Conservation (phyloP, 2,329 filamentous ascomycete species). For the Penicillium sp. region DNA sequence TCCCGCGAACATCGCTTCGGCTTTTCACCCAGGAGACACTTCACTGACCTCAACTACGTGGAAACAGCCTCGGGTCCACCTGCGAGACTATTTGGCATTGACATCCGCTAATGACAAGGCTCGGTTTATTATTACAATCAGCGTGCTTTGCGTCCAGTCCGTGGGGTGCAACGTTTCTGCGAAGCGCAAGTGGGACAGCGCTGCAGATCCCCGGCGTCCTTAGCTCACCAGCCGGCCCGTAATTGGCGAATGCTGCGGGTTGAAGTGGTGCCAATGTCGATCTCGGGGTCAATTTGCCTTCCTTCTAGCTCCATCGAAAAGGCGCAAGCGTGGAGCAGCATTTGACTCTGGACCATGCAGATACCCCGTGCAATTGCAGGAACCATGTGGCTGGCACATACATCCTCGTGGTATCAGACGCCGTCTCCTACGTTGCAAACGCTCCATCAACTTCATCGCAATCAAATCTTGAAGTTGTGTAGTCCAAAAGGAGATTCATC, state of each 20-base stretch:
- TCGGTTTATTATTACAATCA: slow-evolving; percentile 8
- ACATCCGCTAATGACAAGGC: slow-evolving; percentile 1
- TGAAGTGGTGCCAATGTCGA: slow-evolving; percentile 8
- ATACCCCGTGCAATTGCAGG: slow-evolving; percentile 1
- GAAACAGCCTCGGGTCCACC: slow-evolving; percentile 21
- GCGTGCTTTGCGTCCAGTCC: neutral
- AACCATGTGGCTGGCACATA: slow-evolving; percentile 14
- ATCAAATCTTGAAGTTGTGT: no score
- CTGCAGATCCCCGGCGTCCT: slow-evolving; percentile 11
- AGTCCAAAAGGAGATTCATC: no score
- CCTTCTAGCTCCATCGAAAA: no score
- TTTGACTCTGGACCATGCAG: no score
- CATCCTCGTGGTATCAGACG: neutral
- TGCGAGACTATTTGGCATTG: slow-evolving; percentile 25
- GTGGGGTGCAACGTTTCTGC: slow-evolving; percentile 5
- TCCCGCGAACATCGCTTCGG: neutral
- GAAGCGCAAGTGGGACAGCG: slow-evolving; percentile 3
- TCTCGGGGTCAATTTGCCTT: neutral
- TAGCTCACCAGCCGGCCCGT: neutral
- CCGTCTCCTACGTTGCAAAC: no score
- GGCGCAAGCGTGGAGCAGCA: no score
- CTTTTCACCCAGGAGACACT: neutral
- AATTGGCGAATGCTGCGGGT: slow-evolving; percentile 7
- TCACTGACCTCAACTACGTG: neutral
- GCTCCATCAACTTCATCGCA: no score